Conservation (phyloP, 2,329 filamentous ascomycete species). For the Leptoxyphium fumago region DNA sequence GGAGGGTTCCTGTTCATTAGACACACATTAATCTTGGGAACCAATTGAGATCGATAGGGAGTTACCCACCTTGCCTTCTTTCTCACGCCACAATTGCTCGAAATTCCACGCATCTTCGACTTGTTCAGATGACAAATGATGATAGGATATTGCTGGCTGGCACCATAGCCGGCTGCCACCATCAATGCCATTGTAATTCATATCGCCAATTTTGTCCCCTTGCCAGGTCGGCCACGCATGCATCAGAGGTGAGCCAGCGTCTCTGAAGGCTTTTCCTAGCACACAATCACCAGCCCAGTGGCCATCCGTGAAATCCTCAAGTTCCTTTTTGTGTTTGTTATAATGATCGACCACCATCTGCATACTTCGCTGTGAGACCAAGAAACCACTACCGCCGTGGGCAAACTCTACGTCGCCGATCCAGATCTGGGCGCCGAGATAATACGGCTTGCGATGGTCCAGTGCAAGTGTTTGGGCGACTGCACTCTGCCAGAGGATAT, state of each 20-base stretch:
- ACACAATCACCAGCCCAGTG: slow-evolving; percentile 19
- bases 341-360: slow-evolving; percentile 29
- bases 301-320: slow-evolving; percentile 11
- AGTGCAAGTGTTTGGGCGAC: slow-evolving; percentile 32
- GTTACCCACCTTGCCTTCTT: neutral
- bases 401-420: slow-evolving; percentile 24
- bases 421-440: slow-evolving; percentile 29
- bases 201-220: slow-evolving; percentile 14
- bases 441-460: slow-evolving; percentile 27
- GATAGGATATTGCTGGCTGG: slow-evolving; percentile 13
- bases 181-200: slow-evolving; percentile 4
- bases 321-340: slow-evolving; percentile 20
- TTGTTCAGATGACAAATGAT: slow-evolving; percentile 10
- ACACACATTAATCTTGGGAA: neutral
- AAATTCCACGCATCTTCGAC: slow-evolving; percentile 14
- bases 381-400: slow-evolving; percentile 30
- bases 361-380: slow-evolving; percentile 37
- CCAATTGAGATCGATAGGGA: neutral
- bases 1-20: neutral
- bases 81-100: slow-evolving; percentile 11
- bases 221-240: slow-evolving; percentile 15
- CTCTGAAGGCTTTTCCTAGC: slow-evolving; percentile 12
- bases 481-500: slow-evolving; percentile 25
- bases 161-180: slow-evolving; percentile 11
- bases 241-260: slow-evolving; percentile 10